Evolutionary conservation across 73 alveolate genomes (phyloP).

Genomic region (Symbiodinium pilosum): DNA sequence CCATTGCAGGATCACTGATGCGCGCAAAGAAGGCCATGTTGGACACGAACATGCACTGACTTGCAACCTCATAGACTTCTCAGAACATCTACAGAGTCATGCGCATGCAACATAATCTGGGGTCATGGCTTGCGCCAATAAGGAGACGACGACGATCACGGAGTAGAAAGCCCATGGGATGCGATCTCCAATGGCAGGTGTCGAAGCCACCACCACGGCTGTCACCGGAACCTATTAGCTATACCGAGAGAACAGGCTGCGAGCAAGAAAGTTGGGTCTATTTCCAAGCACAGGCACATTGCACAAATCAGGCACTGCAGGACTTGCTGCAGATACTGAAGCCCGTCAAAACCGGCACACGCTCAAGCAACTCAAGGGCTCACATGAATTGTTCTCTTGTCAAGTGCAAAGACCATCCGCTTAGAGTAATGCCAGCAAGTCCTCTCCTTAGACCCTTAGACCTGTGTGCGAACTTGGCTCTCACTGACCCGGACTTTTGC

Average conservation of each 20-base stretch:
- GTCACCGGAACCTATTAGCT: slow-evolving; percentile 13
- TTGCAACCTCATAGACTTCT: slow-evolving; percentile 42
- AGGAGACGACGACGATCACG: slow-evolving; percentile 21
- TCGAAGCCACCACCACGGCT: slow-evolving; percentile 33
- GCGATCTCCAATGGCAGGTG: slow-evolving; percentile 5
- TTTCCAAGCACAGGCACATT: too few relatives aligned
- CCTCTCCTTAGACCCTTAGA: too few relatives aligned
- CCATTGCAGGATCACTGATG: slow-evolving; percentile 91
- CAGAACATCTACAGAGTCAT: not conserved
- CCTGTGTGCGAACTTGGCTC: too few relatives aligned
- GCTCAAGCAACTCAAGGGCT: too few relatives aligned
- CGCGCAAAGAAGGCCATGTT: slow-evolving; percentile 92
- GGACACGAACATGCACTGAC: slow-evolving; percentile 90
- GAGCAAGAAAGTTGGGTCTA: too few relatives aligned
- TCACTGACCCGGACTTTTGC: too few relatives aligned
- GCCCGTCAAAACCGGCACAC: too few relatives aligned
- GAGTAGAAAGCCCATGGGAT: slow-evolving; percentile 36
- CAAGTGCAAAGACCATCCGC: too few relatives aligned
- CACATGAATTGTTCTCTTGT: too few relatives aligned
- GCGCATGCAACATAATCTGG: not conserved
- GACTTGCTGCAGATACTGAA: too few relatives aligned
- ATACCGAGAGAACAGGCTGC: too few relatives aligned
- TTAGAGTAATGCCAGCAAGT: too few relatives aligned
- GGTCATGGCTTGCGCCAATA: slow-evolving; percentile 22
- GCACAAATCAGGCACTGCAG: not conserved